These are phyloP conservation scores for Talaromyces atroroseus DNA, from an alignment of 2,329 filamentous ascomycete genomes.

Conservation along the genomic window DNA sequence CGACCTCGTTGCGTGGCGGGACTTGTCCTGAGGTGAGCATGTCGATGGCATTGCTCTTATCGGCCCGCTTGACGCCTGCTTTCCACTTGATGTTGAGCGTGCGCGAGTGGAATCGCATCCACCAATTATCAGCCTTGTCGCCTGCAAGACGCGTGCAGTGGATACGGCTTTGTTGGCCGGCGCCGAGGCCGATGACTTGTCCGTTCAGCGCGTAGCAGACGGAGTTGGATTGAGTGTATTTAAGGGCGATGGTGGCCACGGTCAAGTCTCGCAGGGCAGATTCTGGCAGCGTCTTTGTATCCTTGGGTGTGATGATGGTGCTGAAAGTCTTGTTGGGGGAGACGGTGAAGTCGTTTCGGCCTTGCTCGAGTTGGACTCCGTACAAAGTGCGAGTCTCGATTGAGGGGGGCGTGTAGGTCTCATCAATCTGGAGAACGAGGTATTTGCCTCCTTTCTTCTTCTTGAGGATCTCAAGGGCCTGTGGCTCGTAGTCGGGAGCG, in stretches of 20 bases:
- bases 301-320: slow-evolving; percentile 81
- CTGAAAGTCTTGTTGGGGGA: slow-evolving; percentile 74
- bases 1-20: slow-evolving; percentile 67
- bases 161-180: slow-evolving; percentile 94
- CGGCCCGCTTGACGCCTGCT: slow-evolving; percentile 90
- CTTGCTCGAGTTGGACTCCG: slow-evolving; percentile 80
- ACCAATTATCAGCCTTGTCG: slow-evolving; percentile 99
- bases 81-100: slow-evolving; percentile 91
- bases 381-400: slow-evolving; percentile 84
- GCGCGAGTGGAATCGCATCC: slow-evolving; percentile 94
- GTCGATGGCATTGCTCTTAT: slow-evolving; percentile 98
- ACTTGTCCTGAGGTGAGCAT: slow-evolving; percentile 87
- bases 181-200: slow-evolving; percentile 88
- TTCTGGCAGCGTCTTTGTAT: slow-evolving; percentile 65
- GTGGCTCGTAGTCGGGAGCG: slow-evolving; percentile 77
- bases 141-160: slow-evolving; percentile 97
- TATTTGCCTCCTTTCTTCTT: slow-evolving; percentile 99
- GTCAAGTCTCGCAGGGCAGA: slow-evolving; percentile 82
- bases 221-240: slow-evolving; percentile 98
- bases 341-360: slow-evolving; percentile 87
- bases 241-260: slow-evolving; percentile 92
- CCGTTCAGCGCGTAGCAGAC: slow-evolving; percentile 96
- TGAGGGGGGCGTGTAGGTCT: slow-evolving; percentile 67
- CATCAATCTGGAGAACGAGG: slow-evolving; percentile 90
- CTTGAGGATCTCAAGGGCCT: slow-evolving; percentile 81